Evolutionary conservation across 2,329 filamentous ascomycete genomes (phyloP).

Genomic region (Thelonectria olida): DNA sequence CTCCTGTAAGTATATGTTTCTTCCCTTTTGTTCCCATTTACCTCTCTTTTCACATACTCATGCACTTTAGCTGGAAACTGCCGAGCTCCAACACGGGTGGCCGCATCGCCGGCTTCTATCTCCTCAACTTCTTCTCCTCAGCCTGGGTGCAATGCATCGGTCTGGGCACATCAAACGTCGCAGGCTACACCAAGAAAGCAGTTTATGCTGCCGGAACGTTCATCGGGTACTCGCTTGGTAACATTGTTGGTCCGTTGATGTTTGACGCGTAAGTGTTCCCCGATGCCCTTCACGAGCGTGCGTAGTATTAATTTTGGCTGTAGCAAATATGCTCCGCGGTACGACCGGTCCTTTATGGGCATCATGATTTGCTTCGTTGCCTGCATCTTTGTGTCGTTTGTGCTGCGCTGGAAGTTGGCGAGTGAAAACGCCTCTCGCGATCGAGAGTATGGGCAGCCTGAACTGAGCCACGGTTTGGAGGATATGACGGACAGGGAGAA

Average conservation of each 20-base stretch:
- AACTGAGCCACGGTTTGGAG: conserved; percentile 48
- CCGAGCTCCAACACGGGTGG: conserved; percentile 28
- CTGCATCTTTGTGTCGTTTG: conserved; percentile 42
- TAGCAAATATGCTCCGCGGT: conserved; percentile 42
- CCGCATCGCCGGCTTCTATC: conserved; percentile 41
- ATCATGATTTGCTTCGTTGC: conserved; percentile 45
- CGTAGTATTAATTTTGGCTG: background rate
- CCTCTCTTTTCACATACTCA: background rate
- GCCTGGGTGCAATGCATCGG: conserved; percentile 43
- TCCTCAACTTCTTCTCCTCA: conserved; percentile 44
- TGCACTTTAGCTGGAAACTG: conserved; percentile 34
- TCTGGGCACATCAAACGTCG: conserved; percentile 45
- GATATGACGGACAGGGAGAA: conserved; percentile 48
- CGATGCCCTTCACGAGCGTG: too few species aligned
- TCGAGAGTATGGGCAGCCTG: conserved; percentile 41
- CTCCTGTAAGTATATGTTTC: conserved; percentile 40
- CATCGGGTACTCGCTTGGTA: conserved; percentile 46
- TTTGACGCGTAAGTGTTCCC: conserved; percentile 41
- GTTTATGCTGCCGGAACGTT: conserved; percentile 43
- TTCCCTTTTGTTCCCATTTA: background rate
- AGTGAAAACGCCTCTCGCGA: conserved; percentile 43
- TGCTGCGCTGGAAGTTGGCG: conserved; percentile 39
- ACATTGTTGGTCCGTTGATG: conserved; percentile 45
- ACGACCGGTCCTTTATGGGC: conserved; percentile 41
- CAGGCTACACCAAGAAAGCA: conserved; percentile 45